These are phyloP conservation scores for Vitellaria paradoxa DNA, from an alignment of 179 eudicot genomes.

Conservation along the genomic window DNA sequence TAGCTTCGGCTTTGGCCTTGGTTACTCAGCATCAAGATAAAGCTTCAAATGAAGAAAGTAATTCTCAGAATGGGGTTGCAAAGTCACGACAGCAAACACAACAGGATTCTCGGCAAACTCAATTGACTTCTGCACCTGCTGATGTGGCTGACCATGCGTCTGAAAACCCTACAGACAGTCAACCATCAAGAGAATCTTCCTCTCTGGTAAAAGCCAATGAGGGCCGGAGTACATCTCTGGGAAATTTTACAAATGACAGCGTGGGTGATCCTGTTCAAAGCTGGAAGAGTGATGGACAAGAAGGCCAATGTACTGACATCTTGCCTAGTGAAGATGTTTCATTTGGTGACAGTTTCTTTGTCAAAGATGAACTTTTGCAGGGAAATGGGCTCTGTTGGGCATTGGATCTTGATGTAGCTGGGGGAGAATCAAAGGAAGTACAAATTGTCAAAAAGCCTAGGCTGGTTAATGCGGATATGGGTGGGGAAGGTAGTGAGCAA, in stretches of 20 bases:
- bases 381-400: conserved; percentile 98
- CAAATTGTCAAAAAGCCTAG: conserved; percentile 28
- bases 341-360: conserved; percentile 61
- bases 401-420: conserved; percentile 44
- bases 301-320: conserved; percentile 41
- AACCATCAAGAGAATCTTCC: conserved; percentile 23
- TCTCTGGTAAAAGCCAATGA: conserved; percentile 23
- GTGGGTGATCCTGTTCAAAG: conserved; percentile 27
- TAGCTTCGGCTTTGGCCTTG: conserved; percentile 69
- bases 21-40: conserved; percentile 43
- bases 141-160: conserved; percentile 17
- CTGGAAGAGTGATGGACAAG: conserved; percentile 40
- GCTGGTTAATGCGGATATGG: conserved; percentile 26
- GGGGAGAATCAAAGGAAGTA: conserved; percentile 35
- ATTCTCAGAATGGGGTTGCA: conserved; percentile 17
- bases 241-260: conserved; percentile 21
- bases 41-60: conserved; percentile 29
- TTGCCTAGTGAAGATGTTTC: conserved; percentile 57
- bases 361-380: conserved; percentile 85
- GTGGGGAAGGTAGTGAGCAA: conserved; percentile 19
- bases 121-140: conserved; percentile 15
- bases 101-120: conserved; percentile 29
- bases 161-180: conserved; percentile 25
- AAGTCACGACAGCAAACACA: conserved; percentile 7
- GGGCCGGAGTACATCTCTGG: conserved; percentile 21